These are phyloP conservation scores for Leptographium wingfieldii DNA, from an alignment of 2,329 filamentous ascomycete species.

Conservation along the genomic window DNA sequence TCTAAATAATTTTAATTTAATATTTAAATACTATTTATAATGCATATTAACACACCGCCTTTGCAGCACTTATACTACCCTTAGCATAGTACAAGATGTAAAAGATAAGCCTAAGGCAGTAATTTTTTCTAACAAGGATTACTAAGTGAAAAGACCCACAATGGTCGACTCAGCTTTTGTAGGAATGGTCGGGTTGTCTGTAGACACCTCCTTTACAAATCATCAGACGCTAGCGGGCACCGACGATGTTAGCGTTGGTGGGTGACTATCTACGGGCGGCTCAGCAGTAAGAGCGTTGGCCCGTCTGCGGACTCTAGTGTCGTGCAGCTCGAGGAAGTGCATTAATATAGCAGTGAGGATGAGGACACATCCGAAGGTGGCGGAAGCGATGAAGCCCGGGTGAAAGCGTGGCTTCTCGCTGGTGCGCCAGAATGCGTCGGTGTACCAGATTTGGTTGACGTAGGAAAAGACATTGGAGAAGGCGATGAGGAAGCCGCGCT, in stretches of 20 bases:
- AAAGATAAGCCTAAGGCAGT: too few species aligned
- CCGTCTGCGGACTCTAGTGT: background rate
- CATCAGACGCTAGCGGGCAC: background rate
- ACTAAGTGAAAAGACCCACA: too few species aligned
- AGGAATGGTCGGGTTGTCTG: too few species aligned
- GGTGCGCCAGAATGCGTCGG: constrained; percentile 4
- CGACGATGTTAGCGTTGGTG: background rate
- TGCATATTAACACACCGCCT: too few species aligned
- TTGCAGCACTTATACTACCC: too few species aligned
- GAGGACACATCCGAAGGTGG: background rate
- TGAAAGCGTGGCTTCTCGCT: constrained; percentile 1
- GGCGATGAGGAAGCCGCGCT: constrained; percentile 7
- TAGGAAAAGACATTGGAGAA: constrained; percentile 7
- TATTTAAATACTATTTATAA: too few species aligned
- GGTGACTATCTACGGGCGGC: background rate
- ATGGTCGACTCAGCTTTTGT: too few species aligned
- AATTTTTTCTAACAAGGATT: too few species aligned
- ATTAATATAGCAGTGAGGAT: background rate
- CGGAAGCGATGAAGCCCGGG: constrained; percentile 3
- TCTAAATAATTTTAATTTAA: too few species aligned
- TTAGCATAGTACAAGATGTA: too few species aligned
- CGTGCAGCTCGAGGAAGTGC: background rate
- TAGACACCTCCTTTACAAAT: too few species aligned
- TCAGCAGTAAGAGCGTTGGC: background rate
- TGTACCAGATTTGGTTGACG: constrained; percentile 7